These are phyloP conservation scores for Aspergillus diversus DNA, from an alignment of 495 filamentous ascomycete species.

Conservation along the genomic window DNA sequence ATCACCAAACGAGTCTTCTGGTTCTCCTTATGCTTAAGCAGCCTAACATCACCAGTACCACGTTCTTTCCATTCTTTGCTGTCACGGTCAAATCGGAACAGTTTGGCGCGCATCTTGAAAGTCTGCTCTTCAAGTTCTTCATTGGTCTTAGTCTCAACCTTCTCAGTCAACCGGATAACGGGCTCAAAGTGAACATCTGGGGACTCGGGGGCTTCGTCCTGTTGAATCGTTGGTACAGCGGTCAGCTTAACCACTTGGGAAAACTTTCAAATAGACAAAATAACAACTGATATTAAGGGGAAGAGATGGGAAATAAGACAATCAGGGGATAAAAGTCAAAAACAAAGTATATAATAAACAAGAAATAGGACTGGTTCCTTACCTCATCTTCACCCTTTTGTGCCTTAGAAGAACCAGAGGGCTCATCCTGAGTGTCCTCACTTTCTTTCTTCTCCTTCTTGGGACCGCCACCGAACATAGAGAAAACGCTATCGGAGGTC, in stretches of 20 bases:
- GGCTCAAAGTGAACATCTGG: conserved; percentile 97
- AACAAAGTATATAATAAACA: background rate
- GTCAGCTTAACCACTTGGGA: conserved; percentile 5
- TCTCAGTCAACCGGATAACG: conserved; percentile 90
- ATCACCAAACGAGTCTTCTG: conserved; percentile 97
- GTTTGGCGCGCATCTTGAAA: conserved; percentile 99
- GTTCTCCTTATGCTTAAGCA: conserved; percentile 98
- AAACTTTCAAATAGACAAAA: background rate
- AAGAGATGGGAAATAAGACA: background rate
- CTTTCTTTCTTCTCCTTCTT: conserved; percentile 85
- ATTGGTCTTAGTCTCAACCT: conserved; percentile 95
- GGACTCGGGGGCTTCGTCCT: conserved; percentile 76
- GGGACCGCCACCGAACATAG: conserved; percentile 94
- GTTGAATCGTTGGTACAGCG: background rate
- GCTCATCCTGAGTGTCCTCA: conserved; percentile 75
- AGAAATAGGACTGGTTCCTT: conserved; percentile 31
- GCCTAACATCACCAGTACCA: conserved; percentile 92
- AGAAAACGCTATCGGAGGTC: conserved; percentile 79
- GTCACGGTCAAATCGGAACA: conserved; percentile 95
- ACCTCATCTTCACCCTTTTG: conserved; percentile 65
- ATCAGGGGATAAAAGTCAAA: background rate
- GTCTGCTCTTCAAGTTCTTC: conserved; percentile 96
- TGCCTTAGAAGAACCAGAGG: conserved; percentile 84
- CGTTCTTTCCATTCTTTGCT: conserved; percentile 98
- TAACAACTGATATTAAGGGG: background rate